Conservation (phyloP, 2,329 filamentous ascomycete species). For the Knufia petricola region DNA sequence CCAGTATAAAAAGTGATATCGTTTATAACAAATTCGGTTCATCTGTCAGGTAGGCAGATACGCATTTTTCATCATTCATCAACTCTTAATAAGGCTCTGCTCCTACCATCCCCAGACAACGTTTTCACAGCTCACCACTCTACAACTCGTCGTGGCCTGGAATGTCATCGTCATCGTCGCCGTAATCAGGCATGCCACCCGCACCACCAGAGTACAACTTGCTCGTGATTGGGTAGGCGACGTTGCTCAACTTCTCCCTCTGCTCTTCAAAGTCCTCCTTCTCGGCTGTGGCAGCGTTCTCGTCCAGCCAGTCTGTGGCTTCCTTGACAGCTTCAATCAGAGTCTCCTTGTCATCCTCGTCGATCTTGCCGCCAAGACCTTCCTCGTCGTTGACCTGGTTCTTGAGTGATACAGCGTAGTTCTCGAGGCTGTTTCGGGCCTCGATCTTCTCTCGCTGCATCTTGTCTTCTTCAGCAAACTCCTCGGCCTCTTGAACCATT, state of each 20-base stretch:
- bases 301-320: constrained; percentile 89
- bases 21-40: not conserved
- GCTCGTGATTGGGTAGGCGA: constrained; percentile 97
- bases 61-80: not conserved
- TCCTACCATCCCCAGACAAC: not conserved
- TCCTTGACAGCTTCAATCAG: constrained; percentile 96
- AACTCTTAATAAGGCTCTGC: too few relatives aligned
- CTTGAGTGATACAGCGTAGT: constrained; percentile 98
- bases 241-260: constrained; percentile 95
- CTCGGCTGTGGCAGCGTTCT: constrained; percentile 75
- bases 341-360: constrained; percentile 96
- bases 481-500: constrained; percentile 97
- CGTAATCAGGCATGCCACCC: constrained; percentile 49
- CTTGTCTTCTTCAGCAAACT: constrained; percentile 99
- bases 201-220: constrained; percentile 77
- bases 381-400: constrained; percentile 98
- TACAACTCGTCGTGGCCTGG: constrained; percentile 67
- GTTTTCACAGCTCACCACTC: not conserved
- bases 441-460: constrained; percentile 94
- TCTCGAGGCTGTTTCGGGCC: constrained; percentile 92
- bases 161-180: constrained; percentile 54
- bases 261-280: constrained; percentile 98
- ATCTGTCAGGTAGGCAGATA: not conserved
- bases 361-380: constrained; percentile 95
- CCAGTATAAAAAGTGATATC: too few relatives aligned